These are phyloP conservation scores for Paragyromitra xinjiangensis DNA, from an alignment of 495 filamentous ascomycete species.

Conservation along the genomic window DNA sequence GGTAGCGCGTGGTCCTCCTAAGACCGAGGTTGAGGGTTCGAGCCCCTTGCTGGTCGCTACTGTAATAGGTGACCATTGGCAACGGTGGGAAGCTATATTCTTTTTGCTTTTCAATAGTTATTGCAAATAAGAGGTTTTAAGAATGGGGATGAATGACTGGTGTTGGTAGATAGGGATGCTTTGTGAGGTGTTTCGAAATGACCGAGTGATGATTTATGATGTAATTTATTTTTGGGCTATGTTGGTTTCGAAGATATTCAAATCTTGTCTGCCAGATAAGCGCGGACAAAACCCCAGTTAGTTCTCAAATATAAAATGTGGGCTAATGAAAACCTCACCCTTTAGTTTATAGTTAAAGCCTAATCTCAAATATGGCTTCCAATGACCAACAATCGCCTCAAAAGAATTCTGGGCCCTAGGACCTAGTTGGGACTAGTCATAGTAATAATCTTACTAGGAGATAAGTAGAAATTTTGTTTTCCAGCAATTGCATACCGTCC, in stretches of 20 bases:
- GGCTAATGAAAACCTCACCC: too few relatives aligned
- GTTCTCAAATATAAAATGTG: too few relatives aligned
- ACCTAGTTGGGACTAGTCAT: too few relatives aligned
- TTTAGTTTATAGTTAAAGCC: too few relatives aligned
- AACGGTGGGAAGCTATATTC: slow-evolving; percentile 1
- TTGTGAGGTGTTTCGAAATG: not conserved
- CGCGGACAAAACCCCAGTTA: not conserved
- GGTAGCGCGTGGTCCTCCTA: slow-evolving; percentile 56
- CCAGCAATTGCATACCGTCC: too few relatives aligned
- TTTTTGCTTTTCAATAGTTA: not conserved
- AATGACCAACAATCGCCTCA: too few relatives aligned
- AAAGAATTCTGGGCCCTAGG: too few relatives aligned
- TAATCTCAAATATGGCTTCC: too few relatives aligned
- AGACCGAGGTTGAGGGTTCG: slow-evolving; percentile 55
- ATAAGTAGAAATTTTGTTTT: too few relatives aligned
- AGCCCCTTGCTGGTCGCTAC: slow-evolving; percentile 58
- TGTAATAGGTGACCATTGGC: slow-evolving; percentile 28
- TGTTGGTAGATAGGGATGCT: not conserved
- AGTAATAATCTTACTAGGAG: too few relatives aligned
- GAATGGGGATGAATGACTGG: not conserved
- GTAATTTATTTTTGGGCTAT: not conserved
- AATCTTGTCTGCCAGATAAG: too few relatives aligned
- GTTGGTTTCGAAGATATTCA: too few relatives aligned
- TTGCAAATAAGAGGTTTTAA: not conserved
- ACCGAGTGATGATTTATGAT: not conserved